Percentiles rank a stretch among this genome's conserved stretches.
Evolutionary conservation across 768 basidiomycete genomes (phyloP).

Genomic region (Lactarius sp.): DNA sequence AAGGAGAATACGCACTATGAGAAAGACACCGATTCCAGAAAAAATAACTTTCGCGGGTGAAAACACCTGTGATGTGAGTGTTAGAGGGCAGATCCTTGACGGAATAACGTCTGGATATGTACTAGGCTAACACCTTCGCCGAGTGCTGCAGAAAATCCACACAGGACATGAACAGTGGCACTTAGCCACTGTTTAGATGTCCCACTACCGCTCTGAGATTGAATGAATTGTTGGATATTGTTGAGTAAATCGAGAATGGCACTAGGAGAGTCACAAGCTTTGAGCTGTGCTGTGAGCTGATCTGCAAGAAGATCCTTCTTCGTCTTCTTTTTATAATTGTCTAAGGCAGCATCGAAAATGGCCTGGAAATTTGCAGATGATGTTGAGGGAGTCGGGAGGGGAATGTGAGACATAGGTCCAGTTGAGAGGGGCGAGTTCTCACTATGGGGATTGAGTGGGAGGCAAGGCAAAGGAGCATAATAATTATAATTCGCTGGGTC

Average conservation of each 20-base stretch:
- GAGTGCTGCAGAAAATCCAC: background rate
- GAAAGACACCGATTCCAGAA: conserved; percentile 4
- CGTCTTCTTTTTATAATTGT: background rate
- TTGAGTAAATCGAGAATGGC: background rate
- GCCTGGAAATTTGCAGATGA: background rate
- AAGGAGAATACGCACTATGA: background rate
- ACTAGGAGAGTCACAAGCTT: background rate
- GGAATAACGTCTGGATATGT: background rate
- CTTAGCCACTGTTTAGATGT: background rate
- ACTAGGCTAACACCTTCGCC: background rate
- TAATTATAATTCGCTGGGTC: too few species aligned
- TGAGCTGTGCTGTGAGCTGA: background rate
- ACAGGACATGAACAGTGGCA: background rate
- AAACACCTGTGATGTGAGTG: background rate
- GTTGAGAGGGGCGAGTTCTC: too few species aligned
- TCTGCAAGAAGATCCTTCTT: conserved; percentile 2
- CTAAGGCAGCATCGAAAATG: background rate
- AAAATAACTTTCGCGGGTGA: conserved; percentile 1
- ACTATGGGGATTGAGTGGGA: too few species aligned
- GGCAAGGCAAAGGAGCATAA: too few species aligned
- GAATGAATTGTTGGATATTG: background rate
- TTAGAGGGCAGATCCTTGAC: background rate
- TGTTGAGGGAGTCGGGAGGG: background rate
- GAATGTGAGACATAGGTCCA: background rate
- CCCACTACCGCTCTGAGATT: background rate